Base-by-base conservation (phyloP, 345 rosid species). In the Ricinus communis region DNA sequence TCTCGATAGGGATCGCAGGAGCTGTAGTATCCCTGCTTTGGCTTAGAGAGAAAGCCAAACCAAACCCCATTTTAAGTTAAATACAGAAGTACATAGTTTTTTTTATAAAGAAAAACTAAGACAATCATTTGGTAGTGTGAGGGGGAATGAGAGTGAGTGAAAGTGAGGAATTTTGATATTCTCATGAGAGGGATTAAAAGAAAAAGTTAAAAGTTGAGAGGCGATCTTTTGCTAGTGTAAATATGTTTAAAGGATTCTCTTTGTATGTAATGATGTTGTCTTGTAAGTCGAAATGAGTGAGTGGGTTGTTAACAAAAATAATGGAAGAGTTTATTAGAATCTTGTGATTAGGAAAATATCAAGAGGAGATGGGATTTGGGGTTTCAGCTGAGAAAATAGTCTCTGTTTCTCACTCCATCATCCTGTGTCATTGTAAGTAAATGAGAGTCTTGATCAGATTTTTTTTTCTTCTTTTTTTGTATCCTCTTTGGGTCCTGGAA, bases 1-100 rank as follows among this genome's bases (percentile, higher is more conserved):
- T 79, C 94, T 88, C 0, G 91, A 93, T 76, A 87, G 98, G 89
- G 92, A 88, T 82, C 62, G 91, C 46, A 72, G 83, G 54, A 87
- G 81, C 70, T 84, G 97, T 73, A 83, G 98, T 64, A 84, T 94
- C 81, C 86, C 96, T 18, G 85, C 98, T 19, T 75, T 82, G 85
- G 98, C 98, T 2, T 91, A 81, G 80, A 68, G 12, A 9, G 47
- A 70, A 12, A 43, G 47, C 4, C 1, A 12, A 43, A 43, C 12
- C 47, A 61, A 43, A 71, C 78, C 52, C n/a, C 55, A 27, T 0
- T 66, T 74, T 43, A 6, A 33, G 38, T 55, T 57, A 19, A 4
- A 43, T 38, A 28, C 64, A 64, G 9, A 38, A 73, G 81, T 81
- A 80, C 70, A 82, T 79, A 74, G 56, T 66, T 62, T 33, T 33